phyloP scores from a whole-genome alignment of 768 basidiomycete species.

The Serendipita sp. region DNA sequence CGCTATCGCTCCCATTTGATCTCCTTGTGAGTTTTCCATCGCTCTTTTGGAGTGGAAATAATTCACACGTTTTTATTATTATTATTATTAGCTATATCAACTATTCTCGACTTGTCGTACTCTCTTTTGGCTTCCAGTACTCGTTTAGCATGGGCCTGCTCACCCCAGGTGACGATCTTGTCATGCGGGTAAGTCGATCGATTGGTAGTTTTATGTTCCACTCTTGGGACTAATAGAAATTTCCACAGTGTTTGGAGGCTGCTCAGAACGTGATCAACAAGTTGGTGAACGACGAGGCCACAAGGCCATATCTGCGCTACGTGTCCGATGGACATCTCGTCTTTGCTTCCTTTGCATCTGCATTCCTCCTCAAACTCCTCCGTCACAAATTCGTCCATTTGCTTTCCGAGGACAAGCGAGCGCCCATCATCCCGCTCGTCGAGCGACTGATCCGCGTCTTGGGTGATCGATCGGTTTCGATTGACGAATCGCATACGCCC shows the following conservation, averaged over 20 bases:
- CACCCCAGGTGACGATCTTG: constrained; percentile 26
- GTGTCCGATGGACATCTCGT: constrained; percentile 30
- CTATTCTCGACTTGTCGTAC: constrained; percentile 40
- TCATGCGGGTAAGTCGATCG: constrained; percentile 16
- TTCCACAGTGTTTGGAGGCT: constrained; percentile 29
- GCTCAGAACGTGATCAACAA: constrained; percentile 42
- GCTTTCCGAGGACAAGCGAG: constrained; percentile 19
- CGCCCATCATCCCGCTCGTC: constrained; percentile 28
- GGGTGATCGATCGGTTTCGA: constrained; percentile 31
- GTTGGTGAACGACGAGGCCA: constrained; percentile 33
- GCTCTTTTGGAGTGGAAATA: background rate
- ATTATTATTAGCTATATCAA: constrained; percentile 28
- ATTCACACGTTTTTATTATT: constrained; percentile 4
- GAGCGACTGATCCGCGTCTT: constrained; percentile 29
- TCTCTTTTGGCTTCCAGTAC: constrained; percentile 38
- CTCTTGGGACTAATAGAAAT: background rate
- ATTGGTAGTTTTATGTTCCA: background rate
- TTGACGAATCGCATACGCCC: constrained; percentile 41
- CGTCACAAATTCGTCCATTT: constrained; percentile 14
- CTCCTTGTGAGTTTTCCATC: constrained; percentile 10
- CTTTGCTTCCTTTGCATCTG: constrained; percentile 37
- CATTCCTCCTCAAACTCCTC: constrained; percentile 41
- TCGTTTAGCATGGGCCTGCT: constrained; percentile 24
- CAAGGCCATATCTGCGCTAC: constrained; percentile 37
- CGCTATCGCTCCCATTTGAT: constrained; percentile 10